Base-by-base conservation (phyloP, 83 land plant species). In the Isoetes engelmannii region DNA sequence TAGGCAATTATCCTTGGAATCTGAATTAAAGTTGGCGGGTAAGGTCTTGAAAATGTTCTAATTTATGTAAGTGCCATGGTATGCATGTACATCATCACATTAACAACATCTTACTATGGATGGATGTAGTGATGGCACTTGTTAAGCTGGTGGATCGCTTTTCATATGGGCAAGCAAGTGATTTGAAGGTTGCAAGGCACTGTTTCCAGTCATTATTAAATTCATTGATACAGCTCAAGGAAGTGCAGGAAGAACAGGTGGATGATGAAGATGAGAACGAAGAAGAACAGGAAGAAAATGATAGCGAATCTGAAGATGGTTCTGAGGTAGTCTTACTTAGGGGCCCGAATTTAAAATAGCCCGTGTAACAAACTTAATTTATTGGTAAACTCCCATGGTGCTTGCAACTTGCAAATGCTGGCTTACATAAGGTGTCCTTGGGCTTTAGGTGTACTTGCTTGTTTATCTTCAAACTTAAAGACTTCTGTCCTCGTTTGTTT, bases 21-120 rank as follows among this genome's bases (percentile, higher is more conserved):
- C 87, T 13, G 92, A 90, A 73, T 63, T 82, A 13, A 90, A 84
- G 72, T 71, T 90, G 49, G 80, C 78, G 44, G 89, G 96, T 90
- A 49, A 71, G 82, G 47, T 12, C 61, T 62, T 7, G 45, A 37
- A 13, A 21, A 13, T 60, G 28, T 21, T 60, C 3, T n/a, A n/a
- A 60, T 42, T 44, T 51, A 51, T 51, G 55, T 51, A 51, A 51
- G 55, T 12, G 13, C 37, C 37, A 28, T 28, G 37, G 37, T 28
- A 28, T 28, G 0, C 37, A 28, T 28, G 37, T 28, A 28, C 37
- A 2, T 28, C 37, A 28, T 28, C 0, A 28, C 5, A 61, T 8
- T 5, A 44, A n/a, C 7, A 21, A 37, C 44, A 12, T 68, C 74
- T 17, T 20, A 42, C 7, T 19, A 41, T 46, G 17, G 51, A 21